Base-by-base conservation (phyloP, 1,284 basidiomycete species). In the Irpex rosettiformis region DNA sequence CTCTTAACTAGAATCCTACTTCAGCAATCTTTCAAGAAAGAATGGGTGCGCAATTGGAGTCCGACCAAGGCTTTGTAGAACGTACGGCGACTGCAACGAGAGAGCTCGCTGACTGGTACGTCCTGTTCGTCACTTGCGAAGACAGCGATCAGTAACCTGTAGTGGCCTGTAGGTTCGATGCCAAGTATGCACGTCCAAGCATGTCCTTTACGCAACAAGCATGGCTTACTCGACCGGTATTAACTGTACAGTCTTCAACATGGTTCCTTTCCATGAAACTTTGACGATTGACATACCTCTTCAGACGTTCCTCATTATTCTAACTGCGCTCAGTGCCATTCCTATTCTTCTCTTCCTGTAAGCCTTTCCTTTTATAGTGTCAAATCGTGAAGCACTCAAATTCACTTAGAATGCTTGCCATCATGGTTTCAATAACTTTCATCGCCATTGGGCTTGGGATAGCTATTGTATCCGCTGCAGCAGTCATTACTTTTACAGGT, bases 271-370 rank as follows among this genome's bases (percentile, higher is more conserved):
- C 42, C 25, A 22, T 52, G 24, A 27, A 21, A 47, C 13, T 18
- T 52, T 16, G 55, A 25, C 7, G 21, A 51, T 30, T n/a, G n/a
- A 33, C 53, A 16, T 24, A 18, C n/a, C 27, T 58, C 21, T 30
- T 21, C 40, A 64, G 62, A 53, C 61, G 2, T 64, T 64, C 33
- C n/a, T 60, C 11, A n/a, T 43, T 24, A 56, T 60, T 3, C 61
- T 58, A 29, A 33, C 24, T 11, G 28, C 49, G 7, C 55, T 64
- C 42, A 61, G 62, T 45, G 18, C 59, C 49, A n/a, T 62, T 11
- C 62, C 62, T 3, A 30, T 61, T 16, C 24, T 61, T 28, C 53
- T 57, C 16, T 64, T 64, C 54, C 24, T 58, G 62, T 64, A 48
- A 16, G 62, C 61, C 4, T 24, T n/a, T 13, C 29, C 45, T 16